These are phyloP conservation scores for Dictyostelium purpureum DNA, from an alignment of 78 protist genomes.

Conservation along the genomic window DNA sequence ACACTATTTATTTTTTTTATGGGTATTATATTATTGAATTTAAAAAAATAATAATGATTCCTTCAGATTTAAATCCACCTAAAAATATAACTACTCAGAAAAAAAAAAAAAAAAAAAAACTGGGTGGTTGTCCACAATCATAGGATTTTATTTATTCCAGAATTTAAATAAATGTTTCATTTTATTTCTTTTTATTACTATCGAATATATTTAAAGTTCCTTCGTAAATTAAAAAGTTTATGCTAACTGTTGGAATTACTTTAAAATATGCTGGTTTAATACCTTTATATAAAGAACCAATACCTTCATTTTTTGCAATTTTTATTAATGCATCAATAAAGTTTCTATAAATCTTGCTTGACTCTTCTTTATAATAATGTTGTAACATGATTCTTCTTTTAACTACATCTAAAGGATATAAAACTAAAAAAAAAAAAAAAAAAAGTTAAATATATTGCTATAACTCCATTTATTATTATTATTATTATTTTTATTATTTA, in stretches of 20 bases:
- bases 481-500: not conserved
- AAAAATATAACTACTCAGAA: too few species aligned
- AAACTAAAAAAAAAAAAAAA: not conserved
- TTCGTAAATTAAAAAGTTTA: slow-evolving; percentile 50
- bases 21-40: too few species aligned
- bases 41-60: too few species aligned
- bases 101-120: too few species aligned
- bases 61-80: too few species aligned
- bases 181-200: not conserved
- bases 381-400: slow-evolving; percentile 68
- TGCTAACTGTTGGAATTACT: slow-evolving; percentile 66
- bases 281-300: slow-evolving; percentile 36
- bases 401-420: slow-evolving; percentile 70
- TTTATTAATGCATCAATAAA: slow-evolving; percentile 12
- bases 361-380: not conserved
- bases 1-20: too few species aligned
- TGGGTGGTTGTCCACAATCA: too few species aligned
- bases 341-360: not conserved
- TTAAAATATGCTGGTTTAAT: slow-evolving; percentile 65
- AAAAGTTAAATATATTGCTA: too few species aligned
- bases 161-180: too few species aligned
- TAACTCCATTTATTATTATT: too few species aligned
- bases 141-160: too few species aligned
- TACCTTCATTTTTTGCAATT: slow-evolving; percentile 44
- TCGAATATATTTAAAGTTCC: not conserved